Evolutionary conservation across 2,329 filamentous ascomycete species (phyloP).

Genomic region (Aspergillus hiratsukae): DNA sequence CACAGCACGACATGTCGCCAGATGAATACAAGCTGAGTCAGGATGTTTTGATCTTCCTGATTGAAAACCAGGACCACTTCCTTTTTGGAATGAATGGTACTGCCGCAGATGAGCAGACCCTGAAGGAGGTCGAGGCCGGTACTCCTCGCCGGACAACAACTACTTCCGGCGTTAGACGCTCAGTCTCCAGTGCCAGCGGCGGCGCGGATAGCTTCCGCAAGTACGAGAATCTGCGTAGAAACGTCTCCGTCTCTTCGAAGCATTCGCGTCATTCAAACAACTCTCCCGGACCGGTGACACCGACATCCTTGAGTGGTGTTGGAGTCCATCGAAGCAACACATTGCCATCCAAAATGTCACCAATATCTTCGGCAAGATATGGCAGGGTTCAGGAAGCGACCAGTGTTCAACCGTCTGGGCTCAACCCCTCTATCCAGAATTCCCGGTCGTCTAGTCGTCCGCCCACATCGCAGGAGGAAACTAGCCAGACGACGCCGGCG

Average conservation of each 20-base stretch:
- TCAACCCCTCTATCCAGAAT: conserved; percentile 26
- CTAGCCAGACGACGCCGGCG: conserved; percentile 7
- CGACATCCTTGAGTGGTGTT: conserved; percentile 52
- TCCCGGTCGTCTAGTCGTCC: conserved; percentile 28
- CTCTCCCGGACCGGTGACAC: conserved; percentile 61
- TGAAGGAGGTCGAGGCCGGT: conserved; percentile 66
- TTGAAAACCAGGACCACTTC: conserved; percentile 98
- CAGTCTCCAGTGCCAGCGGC: conserved; percentile 81
- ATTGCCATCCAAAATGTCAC: conserved; percentile 83
- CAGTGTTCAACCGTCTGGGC: conserved; percentile 42
- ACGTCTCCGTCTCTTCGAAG: conserved; percentile 88
- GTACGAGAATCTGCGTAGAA: conserved; percentile 71
- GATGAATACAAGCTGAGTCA: conserved; percentile 92
- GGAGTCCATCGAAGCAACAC: conserved; percentile 82
- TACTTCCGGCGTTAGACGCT: conserved; percentile 59
- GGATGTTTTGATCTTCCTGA: conserved; percentile 94
- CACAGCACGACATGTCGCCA: conserved; percentile 89
- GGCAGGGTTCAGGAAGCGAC: conserved; percentile 51
- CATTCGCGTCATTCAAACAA: conserved; percentile 72
- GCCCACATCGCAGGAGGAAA: conserved; percentile 19
- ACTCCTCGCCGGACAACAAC: conserved; percentile 44
- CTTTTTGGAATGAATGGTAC: conserved; percentile 97
- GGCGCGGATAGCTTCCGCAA: conserved; percentile 82
- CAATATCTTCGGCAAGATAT: conserved; percentile 65
- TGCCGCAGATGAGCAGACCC: conserved; percentile 81